Evolutionary conservation across 2,329 filamentous ascomycete genomes (phyloP).

Genomic region (Fusarium virguliforme): DNA sequence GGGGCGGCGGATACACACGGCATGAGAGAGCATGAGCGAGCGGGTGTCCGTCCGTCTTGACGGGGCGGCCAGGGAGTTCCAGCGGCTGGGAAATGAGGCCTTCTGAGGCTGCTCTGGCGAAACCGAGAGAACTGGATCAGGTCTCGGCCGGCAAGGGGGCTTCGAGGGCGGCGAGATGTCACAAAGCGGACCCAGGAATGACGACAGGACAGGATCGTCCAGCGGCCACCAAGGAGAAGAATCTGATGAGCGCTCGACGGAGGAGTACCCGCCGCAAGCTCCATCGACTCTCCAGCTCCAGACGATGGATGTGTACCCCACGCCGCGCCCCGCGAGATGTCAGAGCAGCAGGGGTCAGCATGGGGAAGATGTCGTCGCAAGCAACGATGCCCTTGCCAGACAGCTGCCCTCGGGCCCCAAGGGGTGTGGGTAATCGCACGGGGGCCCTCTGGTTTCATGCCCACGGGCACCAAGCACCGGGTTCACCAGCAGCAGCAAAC

Average conservation of each 20-base stretch:
- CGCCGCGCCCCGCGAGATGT: slow-evolving; percentile 41
- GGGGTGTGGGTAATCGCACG: slow-evolving; percentile 35
- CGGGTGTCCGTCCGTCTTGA: not conserved
- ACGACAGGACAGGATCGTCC: slow-evolving; percentile 34
- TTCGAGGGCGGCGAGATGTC: slow-evolving; percentile 23
- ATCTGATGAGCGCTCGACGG: slow-evolving; percentile 7
- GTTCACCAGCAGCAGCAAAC: slow-evolving; percentile 27
- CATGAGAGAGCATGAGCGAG: slow-evolving; percentile 1
- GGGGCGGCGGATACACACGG: slow-evolving; percentile 20
- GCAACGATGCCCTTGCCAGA: slow-evolving; percentile 29
- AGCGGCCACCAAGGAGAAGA: slow-evolving; percentile 17
- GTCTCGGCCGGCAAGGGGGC: slow-evolving; percentile 15
- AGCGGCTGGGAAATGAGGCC: slow-evolving; percentile 39
- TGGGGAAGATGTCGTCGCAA: slow-evolving; percentile 38
- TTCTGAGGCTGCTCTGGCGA: slow-evolving; percentile 37
- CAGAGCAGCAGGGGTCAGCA: slow-evolving; percentile 39
- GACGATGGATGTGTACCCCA: slow-evolving; percentile 35
- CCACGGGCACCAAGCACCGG: slow-evolving; percentile 29
- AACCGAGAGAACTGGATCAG: slow-evolving; percentile 21
- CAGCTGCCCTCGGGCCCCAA: slow-evolving; percentile 16
- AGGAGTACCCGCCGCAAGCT: slow-evolving; percentile 11
- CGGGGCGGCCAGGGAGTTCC: slow-evolving; percentile 18
- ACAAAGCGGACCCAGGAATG: slow-evolving; percentile 36
- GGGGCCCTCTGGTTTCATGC: slow-evolving; percentile 17
- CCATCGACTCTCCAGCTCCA: slow-evolving; percentile 26